Base-by-base conservation (phyloP, 805 yeast genomes). In the Ogataea zsoltii region DNA sequence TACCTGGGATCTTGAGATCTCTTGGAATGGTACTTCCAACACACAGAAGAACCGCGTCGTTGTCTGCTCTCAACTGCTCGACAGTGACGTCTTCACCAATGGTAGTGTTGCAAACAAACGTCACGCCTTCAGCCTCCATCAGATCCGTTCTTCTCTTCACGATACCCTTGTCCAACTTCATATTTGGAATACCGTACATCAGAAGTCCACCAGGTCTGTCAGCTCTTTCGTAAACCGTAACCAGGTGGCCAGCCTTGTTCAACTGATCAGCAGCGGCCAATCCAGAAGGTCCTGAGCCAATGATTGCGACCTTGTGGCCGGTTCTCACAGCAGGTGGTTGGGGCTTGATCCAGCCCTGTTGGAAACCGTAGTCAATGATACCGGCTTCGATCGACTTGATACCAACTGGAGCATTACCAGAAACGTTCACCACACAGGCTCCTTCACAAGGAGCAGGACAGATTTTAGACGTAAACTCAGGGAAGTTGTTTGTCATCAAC, bases 401-500 rank as follows among this genome's bases (percentile, higher is more conserved):
- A 59, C 97, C 97, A 58, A 94, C 98, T 19, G 98, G 96, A 54
- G 86, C 95, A 67, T 84, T 89, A 58, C 94, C 89, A 38, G 97
- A 96, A 60, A 94, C 76, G 28, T 89, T 92, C 38, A 66, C 69
- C 69, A 81, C 80, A 70, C 95, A 86, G 2, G 98, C 96, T 58
- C 97, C 97, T 69, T 91, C 96, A 74, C 99, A 92, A 53, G 99
- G 99, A 50, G 98, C 98, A 17, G 99, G 99, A 72, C 99, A 92
- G 53, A 92, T 92, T 71, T 97, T 83, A 50, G 97, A 96, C 49
- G 98, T 92, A 63, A 94, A 92, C 71, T 94, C 98, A 17, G 98
- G 98, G 86, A 94, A 92, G 72, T 94, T 92, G 74, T 92, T 92
- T 50, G 99, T 94, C 91, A 90, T 92, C 65, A 88, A 71, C 65